Percentiles rank a stretch among this genome's conserved stretches.
Conservation (phyloP, 176 grass and related monocot species). For the sorghum (Sorghum bicolor) region DNA sequence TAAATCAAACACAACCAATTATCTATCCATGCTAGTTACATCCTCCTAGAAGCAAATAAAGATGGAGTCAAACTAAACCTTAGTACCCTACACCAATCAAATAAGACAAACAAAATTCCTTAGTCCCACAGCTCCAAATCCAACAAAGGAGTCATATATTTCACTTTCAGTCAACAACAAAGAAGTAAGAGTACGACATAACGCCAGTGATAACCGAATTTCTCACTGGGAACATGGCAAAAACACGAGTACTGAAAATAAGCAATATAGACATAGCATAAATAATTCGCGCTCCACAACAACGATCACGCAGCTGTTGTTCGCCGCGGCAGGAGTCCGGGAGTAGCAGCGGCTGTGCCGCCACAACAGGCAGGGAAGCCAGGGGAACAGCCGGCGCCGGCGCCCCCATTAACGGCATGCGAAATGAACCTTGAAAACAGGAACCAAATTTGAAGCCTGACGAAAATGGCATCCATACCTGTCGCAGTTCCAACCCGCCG, state of each 20-base stretch:
- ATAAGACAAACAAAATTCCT: background rate
- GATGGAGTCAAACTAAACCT: background rate
- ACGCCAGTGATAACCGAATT: background rate
- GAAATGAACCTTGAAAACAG: background rate
- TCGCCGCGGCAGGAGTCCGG: background rate
- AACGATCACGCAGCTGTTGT: background rate
- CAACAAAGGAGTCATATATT: background rate
- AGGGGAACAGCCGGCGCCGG: background rate
- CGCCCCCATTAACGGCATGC: background rate
- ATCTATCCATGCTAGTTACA: slow-evolving; percentile 16
- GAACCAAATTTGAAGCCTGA: background rate
- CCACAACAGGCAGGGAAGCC: background rate
- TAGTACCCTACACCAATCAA: background rate
- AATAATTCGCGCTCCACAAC: background rate
- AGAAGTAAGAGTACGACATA: background rate
- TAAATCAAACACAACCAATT: slow-evolving; percentile 21
- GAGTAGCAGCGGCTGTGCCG: background rate
- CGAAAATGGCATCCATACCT: slow-evolving; percentile 41
- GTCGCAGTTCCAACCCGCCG: slow-evolving; percentile 15
- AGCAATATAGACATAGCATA: background rate
- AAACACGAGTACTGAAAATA: background rate
- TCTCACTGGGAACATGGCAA: background rate
- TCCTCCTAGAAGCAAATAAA: slow-evolving; percentile 16
- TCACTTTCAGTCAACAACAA: background rate
- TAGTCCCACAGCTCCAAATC: background rate